Conservation (phyloP, 169 alveolate species). For the Cryptosporidium parvum region DNA sequence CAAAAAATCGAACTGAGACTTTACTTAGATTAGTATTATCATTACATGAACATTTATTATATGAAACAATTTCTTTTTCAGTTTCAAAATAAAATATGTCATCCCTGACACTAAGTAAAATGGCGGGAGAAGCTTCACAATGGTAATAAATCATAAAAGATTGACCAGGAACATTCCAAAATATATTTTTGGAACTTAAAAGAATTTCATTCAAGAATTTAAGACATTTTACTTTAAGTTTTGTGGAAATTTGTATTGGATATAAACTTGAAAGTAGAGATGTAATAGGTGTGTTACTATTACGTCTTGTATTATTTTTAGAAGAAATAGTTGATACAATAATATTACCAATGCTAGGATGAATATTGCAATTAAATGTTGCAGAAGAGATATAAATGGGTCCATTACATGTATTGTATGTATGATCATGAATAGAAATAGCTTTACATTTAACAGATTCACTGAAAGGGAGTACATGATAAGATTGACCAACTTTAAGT, state of each 20-base stretch:
- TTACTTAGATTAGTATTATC: conserved; percentile 33
- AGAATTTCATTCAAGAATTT: neutral
- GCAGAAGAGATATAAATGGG: conserved; percentile 36
- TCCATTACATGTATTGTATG: conserved; percentile 17
- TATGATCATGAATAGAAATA: conserved; percentile 16
- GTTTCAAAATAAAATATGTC: conserved; percentile 45
- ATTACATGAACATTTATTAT: conserved; percentile 21
- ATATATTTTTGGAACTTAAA: conserved; percentile 11
- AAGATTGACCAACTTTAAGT: conserved; percentile 39
- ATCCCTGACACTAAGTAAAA: neutral
- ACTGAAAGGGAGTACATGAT: conserved; percentile 11
- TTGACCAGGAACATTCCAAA: conserved; percentile 67
- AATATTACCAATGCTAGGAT: conserved; percentile 22
- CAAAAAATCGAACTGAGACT: conserved; percentile 29
- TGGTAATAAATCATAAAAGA: conserved; percentile 63
- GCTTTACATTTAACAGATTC: conserved; percentile 22
- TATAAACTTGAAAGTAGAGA: neutral
- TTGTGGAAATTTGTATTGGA: conserved; percentile 31
- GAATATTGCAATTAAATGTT: conserved; percentile 17
- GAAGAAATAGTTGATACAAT: conserved; percentile 3
- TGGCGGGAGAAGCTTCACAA: conserved; percentile 47
- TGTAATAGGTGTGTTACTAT: neutral
- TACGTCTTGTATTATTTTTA: neutral
- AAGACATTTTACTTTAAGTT: neutral
- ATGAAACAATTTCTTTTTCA: conserved; percentile 26